phyloP scores from a whole-genome alignment of 108 stramenopile species.

The Epithemia pelagica region DNA sequence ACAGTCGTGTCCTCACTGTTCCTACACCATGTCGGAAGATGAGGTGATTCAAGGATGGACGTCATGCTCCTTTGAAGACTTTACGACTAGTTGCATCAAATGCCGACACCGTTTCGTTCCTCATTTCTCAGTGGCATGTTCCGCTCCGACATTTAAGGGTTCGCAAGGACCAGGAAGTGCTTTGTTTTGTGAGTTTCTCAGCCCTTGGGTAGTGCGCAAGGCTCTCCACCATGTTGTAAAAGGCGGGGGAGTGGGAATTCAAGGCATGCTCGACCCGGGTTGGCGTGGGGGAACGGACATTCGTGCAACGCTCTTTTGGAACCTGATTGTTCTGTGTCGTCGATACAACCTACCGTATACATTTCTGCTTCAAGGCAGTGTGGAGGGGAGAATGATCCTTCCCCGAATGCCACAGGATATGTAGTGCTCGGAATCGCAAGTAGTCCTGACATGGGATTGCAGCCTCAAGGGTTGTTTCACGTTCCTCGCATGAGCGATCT shows the following conservation, averaged over 20 bases:
- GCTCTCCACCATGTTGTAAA: conserved; percentile 52
- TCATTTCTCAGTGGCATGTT: conserved; percentile 59
- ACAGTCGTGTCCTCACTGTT: conserved; percentile 74
- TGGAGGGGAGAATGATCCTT: conserved; percentile 10
- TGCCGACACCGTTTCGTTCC: conserved; percentile 78
- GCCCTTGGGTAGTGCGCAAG: conserved; percentile 81
- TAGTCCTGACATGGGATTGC: too few species aligned
- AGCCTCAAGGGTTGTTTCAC: too few species aligned
- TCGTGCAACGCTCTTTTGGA: conserved; percentile 81
- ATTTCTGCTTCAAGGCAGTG: conserved; percentile 80
- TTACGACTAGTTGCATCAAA: conserved; percentile 58
- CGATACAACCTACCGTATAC: conserved; percentile 68
- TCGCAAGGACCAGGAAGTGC: conserved; percentile 70
- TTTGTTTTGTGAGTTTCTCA: conserved; percentile 79
- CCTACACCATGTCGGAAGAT: conserved; percentile 41
- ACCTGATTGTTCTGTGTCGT: conserved; percentile 67
- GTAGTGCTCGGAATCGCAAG: too few species aligned
- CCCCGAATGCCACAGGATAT: background rate
- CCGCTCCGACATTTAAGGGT: conserved; percentile 56
- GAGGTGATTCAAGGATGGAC: conserved; percentile 67
- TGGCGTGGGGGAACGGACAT: conserved; percentile 59
- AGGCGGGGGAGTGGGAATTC: conserved; percentile 33
- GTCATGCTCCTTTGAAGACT: conserved; percentile 58
- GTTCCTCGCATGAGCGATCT: too few species aligned
- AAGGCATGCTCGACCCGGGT: conserved; percentile 57